phyloP scores from a whole-genome alignment of 768 basidiomycete species.

The Pleurotus pulmonarius region DNA sequence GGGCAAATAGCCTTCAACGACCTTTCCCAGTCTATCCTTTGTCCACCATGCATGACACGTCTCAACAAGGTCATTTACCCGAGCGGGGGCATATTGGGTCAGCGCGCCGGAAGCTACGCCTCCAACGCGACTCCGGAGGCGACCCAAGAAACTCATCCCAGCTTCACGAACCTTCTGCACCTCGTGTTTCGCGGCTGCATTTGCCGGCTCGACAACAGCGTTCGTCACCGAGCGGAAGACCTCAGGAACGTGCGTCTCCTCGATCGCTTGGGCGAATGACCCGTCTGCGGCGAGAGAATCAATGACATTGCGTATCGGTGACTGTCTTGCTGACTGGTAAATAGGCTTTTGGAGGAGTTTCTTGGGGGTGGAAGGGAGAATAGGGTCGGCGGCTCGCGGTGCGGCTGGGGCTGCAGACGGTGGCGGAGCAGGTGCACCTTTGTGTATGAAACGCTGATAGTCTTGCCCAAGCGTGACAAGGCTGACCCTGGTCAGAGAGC shows the following conservation, averaged over 20 bases:
- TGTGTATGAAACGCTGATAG: conserved; percentile 60
- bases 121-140: neutral
- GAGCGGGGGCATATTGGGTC: conserved; percentile 25
- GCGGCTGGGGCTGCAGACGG: conserved; percentile 15
- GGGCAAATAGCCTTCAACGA: conserved; percentile 53
- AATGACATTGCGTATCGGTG: conserved; percentile 51
- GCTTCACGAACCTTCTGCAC: conserved; percentile 3
- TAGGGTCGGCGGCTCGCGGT: conserved; percentile 9
- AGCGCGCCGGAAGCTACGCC: neutral
- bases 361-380: conserved; percentile 31
- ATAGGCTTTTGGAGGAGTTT: conserved; percentile 41
- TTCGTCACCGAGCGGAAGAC: conserved; percentile 20
- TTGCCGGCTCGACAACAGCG: neutral
- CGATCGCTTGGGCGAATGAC: conserved; percentile 46
- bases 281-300: conserved; percentile 61
- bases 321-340: conserved; percentile 38
- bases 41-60: conserved; percentile 51
- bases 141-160: neutral
- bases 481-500: conserved; percentile 50
- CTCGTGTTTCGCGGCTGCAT: conserved; percentile 4
- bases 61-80: conserved; percentile 19
- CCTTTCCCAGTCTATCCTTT: conserved; percentile 46
- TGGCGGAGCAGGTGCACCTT: conserved; percentile 41
- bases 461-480: conserved; percentile 63
- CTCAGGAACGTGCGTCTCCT: conserved; percentile 41